These are phyloP conservation scores for Haplosporangium gracile DNA, from an alignment of 192 early-diverging fungal genomes.

Conservation along the genomic window DNA sequence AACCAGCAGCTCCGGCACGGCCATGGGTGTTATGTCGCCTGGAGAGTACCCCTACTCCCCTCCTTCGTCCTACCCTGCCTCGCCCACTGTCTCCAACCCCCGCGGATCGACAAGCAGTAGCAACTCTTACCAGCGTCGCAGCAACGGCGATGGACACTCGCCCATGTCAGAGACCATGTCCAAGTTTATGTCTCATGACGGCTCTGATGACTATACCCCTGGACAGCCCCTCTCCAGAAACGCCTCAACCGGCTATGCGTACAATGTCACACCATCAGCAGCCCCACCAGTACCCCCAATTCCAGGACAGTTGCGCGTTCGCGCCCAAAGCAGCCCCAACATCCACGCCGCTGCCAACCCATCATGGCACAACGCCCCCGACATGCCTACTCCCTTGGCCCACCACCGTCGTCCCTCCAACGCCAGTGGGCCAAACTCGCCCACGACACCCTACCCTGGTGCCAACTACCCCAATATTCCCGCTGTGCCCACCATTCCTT, in stretches of 20 bases:
- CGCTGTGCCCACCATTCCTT: constrained; percentile 39
- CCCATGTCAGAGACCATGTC: constrained; percentile 67
- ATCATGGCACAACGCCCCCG: constrained; percentile 53
- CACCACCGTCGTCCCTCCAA: constrained; percentile 48
- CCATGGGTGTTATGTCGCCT: constrained; percentile 52
- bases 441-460: constrained; percentile 32
- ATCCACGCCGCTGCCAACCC: constrained; percentile 61
- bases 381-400: constrained; percentile 34
- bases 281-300: constrained; percentile 53
- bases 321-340: constrained; percentile 71
- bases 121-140: constrained; percentile 57
- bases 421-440: constrained; percentile 50
- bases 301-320: constrained; percentile 59
- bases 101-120: constrained; percentile 57
- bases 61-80: constrained; percentile 69
- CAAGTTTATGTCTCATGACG: constrained; percentile 64
- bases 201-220: constrained; percentile 44
- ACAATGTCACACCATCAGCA: constrained; percentile 28
- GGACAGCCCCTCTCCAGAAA: constrained; percentile 53
- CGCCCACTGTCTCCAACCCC: constrained; percentile 64
- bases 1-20: constrained; percentile 40
- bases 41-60: constrained; percentile 65
- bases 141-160: constrained; percentile 60
- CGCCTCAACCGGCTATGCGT: constrained; percentile 52
- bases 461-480: constrained; percentile 31